These are phyloP conservation scores for Solanum ahanhuiri DNA, from an alignment of 257 asterid genomes.

Conservation along the genomic window DNA sequence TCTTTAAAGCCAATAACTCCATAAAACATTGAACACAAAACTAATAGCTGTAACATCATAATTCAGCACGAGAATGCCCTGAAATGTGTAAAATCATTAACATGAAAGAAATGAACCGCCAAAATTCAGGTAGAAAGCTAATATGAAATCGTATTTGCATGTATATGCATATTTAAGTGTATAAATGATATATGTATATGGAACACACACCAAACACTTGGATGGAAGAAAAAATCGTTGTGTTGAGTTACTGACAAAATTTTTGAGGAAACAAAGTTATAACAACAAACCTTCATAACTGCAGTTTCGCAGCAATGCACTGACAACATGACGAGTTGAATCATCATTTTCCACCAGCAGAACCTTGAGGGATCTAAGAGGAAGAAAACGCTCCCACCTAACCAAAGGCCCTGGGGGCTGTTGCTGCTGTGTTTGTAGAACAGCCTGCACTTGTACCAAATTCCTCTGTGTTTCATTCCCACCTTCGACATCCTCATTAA, in stretches of 20 bases:
- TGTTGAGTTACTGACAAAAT: neutral
- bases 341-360: conserved; percentile 47
- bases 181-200: neutral
- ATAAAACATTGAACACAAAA: neutral
- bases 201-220: neutral
- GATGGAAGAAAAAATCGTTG: neutral
- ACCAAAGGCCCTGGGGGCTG: conserved; percentile 23
- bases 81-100: neutral
- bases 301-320: conserved; percentile 48
- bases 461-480: conserved; percentile 6
- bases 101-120: neutral
- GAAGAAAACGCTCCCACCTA: conserved; percentile 49
- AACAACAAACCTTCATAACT: conserved; percentile 34
- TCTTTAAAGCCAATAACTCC: neutral
- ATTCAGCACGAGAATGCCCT: neutral
- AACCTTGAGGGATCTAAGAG: conserved; percentile 42
- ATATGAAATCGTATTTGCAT: neutral
- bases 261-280: neutral
- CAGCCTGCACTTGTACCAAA: conserved; percentile 16
- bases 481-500: conserved; percentile 17
- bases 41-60: neutral
- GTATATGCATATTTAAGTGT: neutral
- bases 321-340: conserved; percentile 44
- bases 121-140: neutral
- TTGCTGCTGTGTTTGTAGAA: conserved; percentile 16